Evolutionary conservation across 768 basidiomycete species (phyloP).

Genomic region (Macrolepiota fuliginosa): DNA sequence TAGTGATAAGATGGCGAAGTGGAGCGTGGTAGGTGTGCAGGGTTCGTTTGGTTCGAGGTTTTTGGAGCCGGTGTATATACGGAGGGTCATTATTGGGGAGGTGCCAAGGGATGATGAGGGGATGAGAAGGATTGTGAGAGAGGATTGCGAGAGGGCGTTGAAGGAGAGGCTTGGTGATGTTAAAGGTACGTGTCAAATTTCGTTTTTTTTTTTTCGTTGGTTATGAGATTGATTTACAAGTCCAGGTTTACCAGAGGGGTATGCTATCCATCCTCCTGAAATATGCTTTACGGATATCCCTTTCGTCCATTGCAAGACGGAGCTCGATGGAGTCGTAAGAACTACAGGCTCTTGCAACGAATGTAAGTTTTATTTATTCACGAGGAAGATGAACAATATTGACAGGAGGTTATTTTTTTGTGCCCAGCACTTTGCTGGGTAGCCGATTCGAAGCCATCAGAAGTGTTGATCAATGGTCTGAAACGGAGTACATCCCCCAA

Average conservation of each 20-base stretch:
- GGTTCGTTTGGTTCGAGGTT: constrained; percentile 68
- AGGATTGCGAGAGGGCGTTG: constrained; percentile 48
- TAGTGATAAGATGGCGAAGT: constrained; percentile 90
- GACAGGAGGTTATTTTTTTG: background rate
- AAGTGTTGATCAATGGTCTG: constrained; percentile 78
- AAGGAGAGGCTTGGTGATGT: constrained; percentile 39
- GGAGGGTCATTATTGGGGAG: constrained; percentile 69
- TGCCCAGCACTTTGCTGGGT: constrained; percentile 69
- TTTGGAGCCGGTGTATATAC: constrained; percentile 63
- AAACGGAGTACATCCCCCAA: constrained; percentile 76
- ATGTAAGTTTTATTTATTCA: constrained; percentile 37
- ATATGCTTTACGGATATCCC: constrained; percentile 57
- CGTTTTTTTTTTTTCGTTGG: background rate
- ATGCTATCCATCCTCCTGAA: constrained; percentile 43
- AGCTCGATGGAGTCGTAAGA: constrained; percentile 18
- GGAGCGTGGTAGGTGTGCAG: constrained; percentile 83
- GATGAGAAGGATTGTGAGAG: constrained; percentile 58
- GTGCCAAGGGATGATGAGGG: constrained; percentile 35
- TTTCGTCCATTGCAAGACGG: constrained; percentile 57
- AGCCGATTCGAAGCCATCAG: constrained; percentile 46
- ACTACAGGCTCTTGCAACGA: constrained; percentile 62
- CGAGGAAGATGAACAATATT: background rate
- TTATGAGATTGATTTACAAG: background rate
- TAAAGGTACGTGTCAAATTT: constrained; percentile 29
- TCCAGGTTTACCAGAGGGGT: constrained; percentile 47